Evolutionary conservation across 1,139 yeast species (phyloP), one percentile per base, ranked within the genome.

Genomic region (Suhomyces atakaporum): DNA sequence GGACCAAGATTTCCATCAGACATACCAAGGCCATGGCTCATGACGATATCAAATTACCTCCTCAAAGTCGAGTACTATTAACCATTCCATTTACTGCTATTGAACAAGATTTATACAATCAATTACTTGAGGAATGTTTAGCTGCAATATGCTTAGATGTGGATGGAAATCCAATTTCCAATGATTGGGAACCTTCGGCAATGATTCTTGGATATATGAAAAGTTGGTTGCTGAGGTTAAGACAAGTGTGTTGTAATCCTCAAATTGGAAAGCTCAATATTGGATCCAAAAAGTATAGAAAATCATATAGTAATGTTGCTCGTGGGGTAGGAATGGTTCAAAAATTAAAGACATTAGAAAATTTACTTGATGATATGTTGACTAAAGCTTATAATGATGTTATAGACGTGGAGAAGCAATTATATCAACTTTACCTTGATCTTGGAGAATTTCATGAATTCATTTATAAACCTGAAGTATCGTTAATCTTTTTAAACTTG

Each of bases 201-300:
- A 51, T 68, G 2, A 58, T 72, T 13, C 56, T 71, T 36, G 49
- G 62, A 2, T 56, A 61, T 21, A 78, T 81, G 84, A 69, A 82
- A 35, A 62, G 64, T 14, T 86, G 95, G 95, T 62, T 89, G 8
- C 67, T 72, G 10, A 69, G 75, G 34, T 63, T 90, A 21, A 69
- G 97, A 22, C 90, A 86, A 53, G 72, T 85, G 0, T 90, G 97
- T 49, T 84, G 94, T 43, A 92, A 87, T 58, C 89, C 96, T 0
- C 80, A 81, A 43, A 69, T 84, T 24, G 88, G 88, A 1, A 58
- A 58, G 27, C 49, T 70, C 7, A 55, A 58, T 36, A 33, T 62
- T 19, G 54, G 57, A 5, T 31, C 69, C 45, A 48, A 66, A 50
- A 46, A 67, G 52, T 56, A 65, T 29, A 50, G 56, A 10, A 47